Evolutionary conservation across 257 asterid genomes (phyloP), one percentile per base, ranked within the genome.

Genomic region (Buddleja alternifolia): DNA sequence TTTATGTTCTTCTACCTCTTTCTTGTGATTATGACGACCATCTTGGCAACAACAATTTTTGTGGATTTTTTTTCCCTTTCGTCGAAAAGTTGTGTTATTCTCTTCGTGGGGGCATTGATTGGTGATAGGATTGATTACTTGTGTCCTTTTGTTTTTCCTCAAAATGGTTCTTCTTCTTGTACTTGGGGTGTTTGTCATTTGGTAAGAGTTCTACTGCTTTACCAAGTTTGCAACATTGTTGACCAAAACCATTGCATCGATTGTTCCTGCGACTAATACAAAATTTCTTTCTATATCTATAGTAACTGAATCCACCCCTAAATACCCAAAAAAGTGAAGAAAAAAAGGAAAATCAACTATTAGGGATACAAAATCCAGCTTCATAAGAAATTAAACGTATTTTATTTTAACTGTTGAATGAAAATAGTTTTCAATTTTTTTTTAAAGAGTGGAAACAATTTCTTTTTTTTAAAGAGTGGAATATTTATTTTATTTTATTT

Each of bases 1-100:
- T 40, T 24, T 78, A 66, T 81, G 83, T 17, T 55, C 72, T 50
- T 77, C 62, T 56, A 58, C 64, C 10, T 62, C 54, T 46, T 61
- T 40, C 42, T 14, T 17, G 16, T 16, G 21, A 24, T 23, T n/a
- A n/a, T 60, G 78, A n/a, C 46, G 72, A 9, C 25, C 19, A 14
- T 76, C 70, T 9, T 54, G 51, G 48, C 71, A 42, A 55, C 71
- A 63, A 41, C 74, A 61, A 10, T 64, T 21, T 8, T 17, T 25
- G 51, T 67, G 73, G 14, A 5, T 8, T 17, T 63, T 57, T 3
- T 63, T 63, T 3, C 48, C 50, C 39, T 29, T 63, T 16, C 48
- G 60, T 23, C 7, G 19, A 48, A 40, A 1, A 15, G 39, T 11
- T 2, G 10, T 24, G 2, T 25, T n/a, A 17, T 46, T 16, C 69